Evolutionary conservation across 2,329 filamentous ascomycete genomes (phyloP), one percentile per base, ranked within the genome.

Genomic region (Cryphonectria carpinicola): DNA sequence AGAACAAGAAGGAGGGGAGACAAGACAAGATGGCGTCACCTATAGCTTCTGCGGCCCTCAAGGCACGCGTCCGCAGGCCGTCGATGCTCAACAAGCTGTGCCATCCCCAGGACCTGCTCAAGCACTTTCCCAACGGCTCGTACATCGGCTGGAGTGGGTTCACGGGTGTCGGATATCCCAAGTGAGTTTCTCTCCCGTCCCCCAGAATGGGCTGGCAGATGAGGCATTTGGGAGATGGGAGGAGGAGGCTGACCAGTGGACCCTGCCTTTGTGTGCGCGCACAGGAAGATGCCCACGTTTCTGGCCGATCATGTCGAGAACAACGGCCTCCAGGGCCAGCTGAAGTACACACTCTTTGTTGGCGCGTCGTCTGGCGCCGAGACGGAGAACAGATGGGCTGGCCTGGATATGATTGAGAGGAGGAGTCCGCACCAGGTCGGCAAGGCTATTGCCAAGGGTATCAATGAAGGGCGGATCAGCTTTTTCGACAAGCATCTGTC

Each of bases 401-500:
- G 84, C 5, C 84, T 95, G 74, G 91, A 97, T 82, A 97, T 97
- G 94, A 97, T 97, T 77, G 91, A 95, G 83, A 87, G 93, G 70
- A 88, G 94, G 70, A 88, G 89, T 75, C 94, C 94, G 69, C 94
- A 97, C 82, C 94, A 97, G 80, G 94, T 97, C 72, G 94, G 94
- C 78, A 97, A 97, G 84, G 88, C 92, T 71, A 97, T 97, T 74
- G 89, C 94, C 72, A 95, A 93, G 84, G 94, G 94, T 13, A 97
- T 97, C 83, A 97, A 97, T 81, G 90, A 91, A 76, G 94, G 94
- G 60, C 87, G 91, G 75, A 97, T 97, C 82, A 90, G 95, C 73
- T 97, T 97, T 82, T 97, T 97, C 79, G 94, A 97, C 81, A 97
- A 97, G 84, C 94, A 97, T 83, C 81, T 97, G 78, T 94, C 91